These are phyloP conservation scores for Acrodontium crateriforme DNA, from an alignment of 2,329 filamentous ascomycete species.

Conservation along the genomic window DNA sequence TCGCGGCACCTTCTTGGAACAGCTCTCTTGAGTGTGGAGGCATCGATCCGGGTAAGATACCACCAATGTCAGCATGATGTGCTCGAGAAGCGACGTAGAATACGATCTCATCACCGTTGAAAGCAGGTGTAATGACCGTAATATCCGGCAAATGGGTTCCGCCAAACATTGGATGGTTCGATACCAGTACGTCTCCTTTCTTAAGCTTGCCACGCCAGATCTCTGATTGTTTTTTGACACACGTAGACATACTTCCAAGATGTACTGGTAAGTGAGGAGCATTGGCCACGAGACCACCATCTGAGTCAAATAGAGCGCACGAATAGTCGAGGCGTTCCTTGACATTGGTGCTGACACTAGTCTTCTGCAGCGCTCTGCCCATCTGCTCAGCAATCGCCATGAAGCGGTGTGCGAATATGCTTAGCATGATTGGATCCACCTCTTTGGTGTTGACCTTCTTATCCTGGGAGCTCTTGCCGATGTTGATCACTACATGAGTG, in stretches of 20 bases:
- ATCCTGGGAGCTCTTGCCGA: slow-evolving; percentile 38
- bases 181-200: slow-evolving; percentile 67
- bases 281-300: slow-evolving; percentile 64
- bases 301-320: slow-evolving; percentile 65
- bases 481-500: slow-evolving; percentile 81
- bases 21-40: slow-evolving; percentile 55
- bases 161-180: slow-evolving; percentile 72
- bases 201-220: slow-evolving; percentile 70
- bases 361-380: slow-evolving; percentile 67
- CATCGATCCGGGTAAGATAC: slow-evolving; percentile 72
- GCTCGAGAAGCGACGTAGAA: slow-evolving; percentile 73
- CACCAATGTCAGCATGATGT: slow-evolving; percentile 75
- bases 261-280: slow-evolving; percentile 70
- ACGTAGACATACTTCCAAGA: slow-evolving; percentile 74
- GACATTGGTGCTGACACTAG: slow-evolving; percentile 65
- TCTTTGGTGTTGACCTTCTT: slow-evolving; percentile 38
- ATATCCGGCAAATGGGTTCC: slow-evolving; percentile 77
- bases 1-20: slow-evolving; percentile 42
- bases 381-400: slow-evolving; percentile 81
- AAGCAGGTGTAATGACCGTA: slow-evolving; percentile 67
- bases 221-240: slow-evolving; percentile 61
- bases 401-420: slow-evolving; percentile 68
- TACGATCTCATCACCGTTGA: slow-evolving; percentile 59
- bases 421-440: slow-evolving; percentile 63
- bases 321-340: slow-evolving; percentile 75